Evolutionary conservation across 257 asterid genomes (phyloP), one percentile per base, ranked within the genome.

Genomic region (Anisodus tanguticus): DNA sequence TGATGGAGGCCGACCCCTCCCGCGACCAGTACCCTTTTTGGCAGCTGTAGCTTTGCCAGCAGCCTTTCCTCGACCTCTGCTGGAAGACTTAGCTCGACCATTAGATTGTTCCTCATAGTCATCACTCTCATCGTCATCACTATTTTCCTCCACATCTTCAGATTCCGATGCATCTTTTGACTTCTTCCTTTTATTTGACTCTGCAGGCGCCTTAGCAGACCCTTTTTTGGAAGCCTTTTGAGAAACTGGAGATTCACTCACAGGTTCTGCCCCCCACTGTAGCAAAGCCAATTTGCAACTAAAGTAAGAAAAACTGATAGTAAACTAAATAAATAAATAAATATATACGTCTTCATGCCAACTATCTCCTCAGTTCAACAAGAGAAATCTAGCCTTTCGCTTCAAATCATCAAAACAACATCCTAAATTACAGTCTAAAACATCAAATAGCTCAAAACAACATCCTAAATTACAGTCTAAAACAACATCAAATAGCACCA

Each of bases 1-100:
- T 6, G 97, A 88, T 15, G 94, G 85, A 5, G 95, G 90, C 1
- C 93, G 93, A 15, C 97, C 95, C 70, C 91, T 84, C 17, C 98
- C 98, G 7, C 91, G 92, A 35, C 93, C 95, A 16, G 89, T 43
- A 17, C 93, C 92, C 85, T 85, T 91, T 81, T 82, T 90, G 6
- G 43, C 89, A 5, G 91, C 11, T 12, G 89, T 45, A 77, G 89
- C 66, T 63, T 86, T 90, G 13, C 89, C 89, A 11, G 90, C 72
- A 5, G 54, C 81, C 86, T 87, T 91, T 62, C 94, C 97, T 62
- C 86, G 88, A 63, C 97, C 98, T 85, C 82, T 90, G 8, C 91
- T 85, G 0, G 93, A 82, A 47, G 89, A 76, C 59, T 81, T 81
- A 6, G 87, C 89, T 54, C 87, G 58, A 55, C 98, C 97, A 49